Percentiles rank a stretch among this genome's conserved stretches.
Conservation (phyloP, 73 alveolate genomes). For the Durusdinium trenchii region DNA sequence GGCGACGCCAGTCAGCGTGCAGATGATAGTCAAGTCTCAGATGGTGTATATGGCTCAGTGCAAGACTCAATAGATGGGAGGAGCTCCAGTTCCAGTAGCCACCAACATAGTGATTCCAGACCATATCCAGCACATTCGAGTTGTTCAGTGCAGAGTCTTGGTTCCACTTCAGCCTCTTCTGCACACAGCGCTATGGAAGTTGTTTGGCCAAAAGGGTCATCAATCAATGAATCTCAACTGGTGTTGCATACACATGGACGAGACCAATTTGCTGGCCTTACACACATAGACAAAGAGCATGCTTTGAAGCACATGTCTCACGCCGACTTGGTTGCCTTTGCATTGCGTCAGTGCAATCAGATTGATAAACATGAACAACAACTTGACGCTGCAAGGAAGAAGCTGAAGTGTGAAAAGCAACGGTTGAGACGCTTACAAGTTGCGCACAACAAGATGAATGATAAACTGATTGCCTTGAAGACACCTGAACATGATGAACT, state of each 20-base stretch:
- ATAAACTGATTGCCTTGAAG: neutral
- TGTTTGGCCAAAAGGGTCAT: neutral
- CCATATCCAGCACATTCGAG: too few relatives aligned
- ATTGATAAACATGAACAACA: neutral
- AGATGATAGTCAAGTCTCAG: neutral
- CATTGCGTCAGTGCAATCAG: neutral
- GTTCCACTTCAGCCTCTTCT: too few relatives aligned
- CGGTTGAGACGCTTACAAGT: neutral
- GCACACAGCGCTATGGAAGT: neutral
- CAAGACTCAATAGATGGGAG: neutral
- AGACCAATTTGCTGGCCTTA: neutral
- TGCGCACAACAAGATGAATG: neutral
- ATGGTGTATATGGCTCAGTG: neutral
- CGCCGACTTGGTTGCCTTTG: neutral
- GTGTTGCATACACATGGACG: neutral
- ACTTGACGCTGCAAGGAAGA: neutral
- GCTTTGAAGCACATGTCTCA: neutral
- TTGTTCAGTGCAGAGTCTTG: too few relatives aligned
- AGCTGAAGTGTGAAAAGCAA: neutral
- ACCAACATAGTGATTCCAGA: too few relatives aligned
- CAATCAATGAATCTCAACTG: neutral
- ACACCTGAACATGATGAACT: neutral
- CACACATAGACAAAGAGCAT: neutral
- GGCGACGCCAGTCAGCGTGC: neutral
- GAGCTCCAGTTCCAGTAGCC: too few relatives aligned